These are phyloP conservation scores for Niveomyces coronatus DNA, from an alignment of 2,329 filamentous ascomycete species.

Conservation along the genomic window DNA sequence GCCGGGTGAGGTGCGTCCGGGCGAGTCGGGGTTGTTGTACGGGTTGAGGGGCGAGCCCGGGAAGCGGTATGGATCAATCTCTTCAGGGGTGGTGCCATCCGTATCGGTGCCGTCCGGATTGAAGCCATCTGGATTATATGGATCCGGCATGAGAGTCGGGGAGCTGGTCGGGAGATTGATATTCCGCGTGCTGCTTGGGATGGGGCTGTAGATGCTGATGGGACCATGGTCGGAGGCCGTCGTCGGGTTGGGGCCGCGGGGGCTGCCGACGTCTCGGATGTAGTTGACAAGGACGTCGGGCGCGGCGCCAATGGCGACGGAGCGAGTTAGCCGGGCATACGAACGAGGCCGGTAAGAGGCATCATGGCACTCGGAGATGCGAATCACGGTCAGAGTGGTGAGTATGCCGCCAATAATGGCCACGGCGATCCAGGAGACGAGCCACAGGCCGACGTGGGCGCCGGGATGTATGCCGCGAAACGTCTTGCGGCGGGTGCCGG, in stretches of 20 bases:
- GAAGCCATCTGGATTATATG: background rate
- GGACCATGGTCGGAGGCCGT: too few species aligned
- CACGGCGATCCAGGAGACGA: slow-evolving; percentile 31
- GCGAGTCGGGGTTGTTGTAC: too few species aligned
- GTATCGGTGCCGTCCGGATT: background rate
- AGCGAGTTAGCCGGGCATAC: background rate
- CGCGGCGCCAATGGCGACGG: background rate
- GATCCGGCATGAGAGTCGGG: background rate
- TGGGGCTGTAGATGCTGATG: too few species aligned
- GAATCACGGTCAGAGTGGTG: slow-evolving; percentile 7
- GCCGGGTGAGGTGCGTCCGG: background rate
- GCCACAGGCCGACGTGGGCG: slow-evolving; percentile 31
- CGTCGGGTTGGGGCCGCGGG: background rate
- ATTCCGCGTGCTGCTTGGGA: background rate
- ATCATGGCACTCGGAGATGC: slow-evolving; percentile 7
- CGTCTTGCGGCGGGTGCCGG: slow-evolving; percentile 22
- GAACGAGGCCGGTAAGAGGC: slow-evolving; percentile 9
- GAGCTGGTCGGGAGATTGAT: background rate
- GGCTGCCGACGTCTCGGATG: background rate
- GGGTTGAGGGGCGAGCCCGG: too few species aligned
- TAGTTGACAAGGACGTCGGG: background rate
- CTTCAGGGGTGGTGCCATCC: background rate
- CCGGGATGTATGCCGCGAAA: slow-evolving; percentile 31
- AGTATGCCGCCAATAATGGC: slow-evolving; percentile 16
- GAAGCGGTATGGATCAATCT: too few species aligned